Percentiles rank a stretch among this genome's conserved stretches.
These are phyloP conservation scores for Arachis monticola DNA, from an alignment of 331 rosid species.

Conservation along the genomic window DNA sequence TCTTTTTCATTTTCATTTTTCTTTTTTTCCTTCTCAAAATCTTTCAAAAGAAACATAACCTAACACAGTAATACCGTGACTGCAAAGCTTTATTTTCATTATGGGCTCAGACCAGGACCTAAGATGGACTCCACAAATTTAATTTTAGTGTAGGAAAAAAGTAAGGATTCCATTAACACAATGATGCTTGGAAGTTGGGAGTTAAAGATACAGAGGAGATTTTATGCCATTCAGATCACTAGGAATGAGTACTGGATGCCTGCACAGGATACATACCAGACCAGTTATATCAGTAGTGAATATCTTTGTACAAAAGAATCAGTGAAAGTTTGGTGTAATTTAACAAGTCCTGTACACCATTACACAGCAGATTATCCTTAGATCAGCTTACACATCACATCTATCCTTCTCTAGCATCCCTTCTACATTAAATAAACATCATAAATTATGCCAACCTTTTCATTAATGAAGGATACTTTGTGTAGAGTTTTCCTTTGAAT, in stretches of 20 bases:
- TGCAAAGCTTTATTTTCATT: conserved; percentile 10
- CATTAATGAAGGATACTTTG: not conserved
- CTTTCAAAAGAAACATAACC: conserved; percentile 2
- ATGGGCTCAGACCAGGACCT: not conserved
- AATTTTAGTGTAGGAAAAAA: not conserved
- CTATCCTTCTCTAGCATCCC: conserved; percentile 1
- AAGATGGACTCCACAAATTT: not conserved
- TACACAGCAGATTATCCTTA: conserved; percentile 3
- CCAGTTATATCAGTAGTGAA: not conserved
- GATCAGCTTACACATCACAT: not conserved
- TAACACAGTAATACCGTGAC: not conserved
- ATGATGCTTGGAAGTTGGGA: not conserved
- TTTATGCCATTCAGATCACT: not conserved
- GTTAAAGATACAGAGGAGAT: not conserved
- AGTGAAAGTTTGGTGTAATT: not conserved
- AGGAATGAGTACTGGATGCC: not conserved
- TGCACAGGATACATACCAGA: not conserved
- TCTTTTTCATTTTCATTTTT: not conserved
- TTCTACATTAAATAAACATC: not conserved
- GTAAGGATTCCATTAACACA: not conserved
- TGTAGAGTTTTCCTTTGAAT: not conserved
- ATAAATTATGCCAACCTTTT: not conserved
- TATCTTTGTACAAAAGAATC: not conserved
- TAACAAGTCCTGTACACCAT: not conserved
- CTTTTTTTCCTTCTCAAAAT: not conserved